A percentile compares a stretch with the other conserved stretches of the same genome.
Evolutionary conservation across 208 protist species (phyloP).

Genomic region (Acanthamoeba culbertsoni): DNA sequence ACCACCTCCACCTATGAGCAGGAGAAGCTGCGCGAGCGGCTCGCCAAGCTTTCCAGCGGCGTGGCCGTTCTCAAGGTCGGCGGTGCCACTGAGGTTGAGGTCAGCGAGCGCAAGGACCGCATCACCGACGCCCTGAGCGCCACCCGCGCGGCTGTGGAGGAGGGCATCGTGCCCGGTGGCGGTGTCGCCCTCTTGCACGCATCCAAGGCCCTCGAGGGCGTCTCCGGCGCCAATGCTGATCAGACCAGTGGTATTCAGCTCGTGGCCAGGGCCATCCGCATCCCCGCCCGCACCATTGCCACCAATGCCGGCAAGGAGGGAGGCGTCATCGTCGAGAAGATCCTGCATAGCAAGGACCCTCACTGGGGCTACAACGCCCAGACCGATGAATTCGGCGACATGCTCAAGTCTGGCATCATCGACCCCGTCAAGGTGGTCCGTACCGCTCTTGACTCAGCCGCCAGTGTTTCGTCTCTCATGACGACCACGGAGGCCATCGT

Average conservation of each 20-base stretch:
- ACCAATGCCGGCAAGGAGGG: constrained; percentile 97
- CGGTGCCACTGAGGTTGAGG: constrained; percentile 97
- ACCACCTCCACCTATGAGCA: constrained; percentile 95
- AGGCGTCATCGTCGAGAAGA: constrained; percentile 95
- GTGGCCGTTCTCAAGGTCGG: constrained; percentile 97
- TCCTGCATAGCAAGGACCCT: constrained; percentile 82
- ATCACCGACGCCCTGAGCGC: constrained; percentile 98
- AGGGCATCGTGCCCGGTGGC: constrained; percentile 98
- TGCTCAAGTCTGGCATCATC: constrained; percentile 98
- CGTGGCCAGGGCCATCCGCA: constrained; percentile 87
- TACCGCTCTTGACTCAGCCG: constrained; percentile 94
- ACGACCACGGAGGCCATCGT: constrained; percentile 97
- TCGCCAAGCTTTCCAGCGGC: constrained; percentile 97
- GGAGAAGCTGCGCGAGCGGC: constrained; percentile 97
- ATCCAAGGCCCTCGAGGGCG: constrained; percentile 85
- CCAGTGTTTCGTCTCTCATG: constrained; percentile 97
- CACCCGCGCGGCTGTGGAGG: constrained; percentile 97
- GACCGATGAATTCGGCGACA: constrained; percentile 94
- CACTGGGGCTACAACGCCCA: constrained; percentile 93
- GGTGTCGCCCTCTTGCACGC: constrained; percentile 95
- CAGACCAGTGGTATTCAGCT: constrained; percentile 95
- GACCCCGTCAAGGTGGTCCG: constrained; percentile 99
- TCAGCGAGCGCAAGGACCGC: constrained; percentile 99
- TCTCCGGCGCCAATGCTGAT: constrained; percentile 91
- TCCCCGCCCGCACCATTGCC: constrained; percentile 93